These are phyloP conservation scores for Strobilomyces dryophilus DNA, from an alignment of 768 basidiomycete genomes.

Conservation along the genomic window DNA sequence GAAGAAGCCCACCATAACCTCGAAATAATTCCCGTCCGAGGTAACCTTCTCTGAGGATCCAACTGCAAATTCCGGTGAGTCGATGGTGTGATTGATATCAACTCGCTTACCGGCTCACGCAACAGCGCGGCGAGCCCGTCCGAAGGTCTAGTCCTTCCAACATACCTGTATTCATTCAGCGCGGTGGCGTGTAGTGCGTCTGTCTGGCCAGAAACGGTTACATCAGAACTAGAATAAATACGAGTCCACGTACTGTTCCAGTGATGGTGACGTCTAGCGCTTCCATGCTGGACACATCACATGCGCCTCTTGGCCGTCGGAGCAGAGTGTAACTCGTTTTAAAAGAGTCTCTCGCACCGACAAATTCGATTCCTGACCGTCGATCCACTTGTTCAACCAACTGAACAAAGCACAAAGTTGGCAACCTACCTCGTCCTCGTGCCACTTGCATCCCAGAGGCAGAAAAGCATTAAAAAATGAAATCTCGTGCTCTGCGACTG, in stretches of 20 bases:
- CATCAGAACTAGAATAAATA: background rate
- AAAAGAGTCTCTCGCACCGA: slow-evolving; percentile 33
- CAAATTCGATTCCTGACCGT: slow-evolving; percentile 30
- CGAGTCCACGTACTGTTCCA: slow-evolving; percentile 39
- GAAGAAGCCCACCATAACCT: slow-evolving; percentile 40
- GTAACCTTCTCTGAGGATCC: slow-evolving; percentile 23
- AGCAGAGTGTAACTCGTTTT: slow-evolving; percentile 38
- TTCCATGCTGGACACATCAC: slow-evolving; percentile 10
- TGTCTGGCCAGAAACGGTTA: slow-evolving; percentile 32
- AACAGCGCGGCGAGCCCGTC: slow-evolving; percentile 57
- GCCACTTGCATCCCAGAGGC: slow-evolving; percentile 36
- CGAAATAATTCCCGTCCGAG: slow-evolving; percentile 40
- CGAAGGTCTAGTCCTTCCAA: slow-evolving; percentile 53
- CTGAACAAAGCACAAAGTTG: background rate
- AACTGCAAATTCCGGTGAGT: slow-evolving; percentile 15
- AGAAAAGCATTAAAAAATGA: slow-evolving; percentile 45
- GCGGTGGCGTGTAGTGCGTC: slow-evolving; percentile 43
- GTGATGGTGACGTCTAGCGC: slow-evolving; percentile 49
- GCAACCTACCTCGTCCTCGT: slow-evolving; percentile 26
- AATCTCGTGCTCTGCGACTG: slow-evolving; percentile 31
- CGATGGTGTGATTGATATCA: background rate
- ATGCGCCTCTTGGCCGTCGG: slow-evolving; percentile 8
- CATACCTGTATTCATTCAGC: slow-evolving; percentile 54
- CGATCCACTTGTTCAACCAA: background rate
- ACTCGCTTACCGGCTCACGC: slow-evolving; percentile 45